These are phyloP conservation scores for Coemansia sp. DNA, from an alignment of 192 early-diverging fungal genomes.

Conservation along the genomic window DNA sequence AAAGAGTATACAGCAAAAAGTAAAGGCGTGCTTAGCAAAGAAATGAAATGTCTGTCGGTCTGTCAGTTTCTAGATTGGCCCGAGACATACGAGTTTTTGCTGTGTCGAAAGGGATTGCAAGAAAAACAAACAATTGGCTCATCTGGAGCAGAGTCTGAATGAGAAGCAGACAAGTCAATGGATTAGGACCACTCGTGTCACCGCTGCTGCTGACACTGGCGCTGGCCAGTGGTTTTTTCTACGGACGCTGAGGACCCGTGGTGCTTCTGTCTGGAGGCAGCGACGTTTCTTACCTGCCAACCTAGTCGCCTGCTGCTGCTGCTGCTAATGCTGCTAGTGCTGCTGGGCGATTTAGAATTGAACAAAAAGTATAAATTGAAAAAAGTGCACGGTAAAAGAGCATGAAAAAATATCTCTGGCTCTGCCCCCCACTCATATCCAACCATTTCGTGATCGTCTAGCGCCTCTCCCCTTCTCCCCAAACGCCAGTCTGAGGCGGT, in stretches of 20 bases:
- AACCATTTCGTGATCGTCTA: background rate
- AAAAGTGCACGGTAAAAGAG: background rate
- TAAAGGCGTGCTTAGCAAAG: background rate
- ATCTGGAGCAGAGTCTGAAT: no score
- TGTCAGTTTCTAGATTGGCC: no score
- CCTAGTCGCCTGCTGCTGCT: background rate
- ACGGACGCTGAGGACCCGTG: background rate
- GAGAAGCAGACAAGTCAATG: no score
- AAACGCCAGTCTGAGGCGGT: no score
- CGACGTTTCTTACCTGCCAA: background rate
- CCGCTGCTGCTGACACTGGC: background rate
- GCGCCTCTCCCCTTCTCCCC: background rate
- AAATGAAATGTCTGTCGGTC: no score
- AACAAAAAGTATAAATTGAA: background rate
- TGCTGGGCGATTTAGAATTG: slow-evolving; percentile 1
- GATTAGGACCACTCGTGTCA: no score
- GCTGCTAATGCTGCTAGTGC: background rate
- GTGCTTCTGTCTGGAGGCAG: background rate
- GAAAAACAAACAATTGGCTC: no score
- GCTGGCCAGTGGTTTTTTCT: background rate
- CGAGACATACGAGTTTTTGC: background rate
- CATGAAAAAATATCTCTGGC: background rate
- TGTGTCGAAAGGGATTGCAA: background rate
- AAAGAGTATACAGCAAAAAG: slow-evolving; percentile 1
- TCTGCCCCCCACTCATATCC: no score